Percentiles rank a stretch among this genome's conserved stretches.
Conservation (phyloP, 768 basidiomycete genomes). For the Panellus pusillus region DNA sequence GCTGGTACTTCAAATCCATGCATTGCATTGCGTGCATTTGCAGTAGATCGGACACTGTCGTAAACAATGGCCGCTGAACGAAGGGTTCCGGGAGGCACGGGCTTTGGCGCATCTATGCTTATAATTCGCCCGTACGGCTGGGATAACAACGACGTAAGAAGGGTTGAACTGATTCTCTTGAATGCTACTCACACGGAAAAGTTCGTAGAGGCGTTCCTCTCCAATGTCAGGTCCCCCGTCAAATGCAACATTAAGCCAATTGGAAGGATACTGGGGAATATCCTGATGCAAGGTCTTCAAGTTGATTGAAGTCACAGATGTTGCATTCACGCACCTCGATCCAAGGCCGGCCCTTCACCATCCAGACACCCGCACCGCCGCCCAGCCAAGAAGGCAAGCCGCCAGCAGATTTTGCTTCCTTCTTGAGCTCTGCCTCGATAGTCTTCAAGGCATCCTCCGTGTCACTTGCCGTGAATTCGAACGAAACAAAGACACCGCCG, state of each 20-base stretch:
- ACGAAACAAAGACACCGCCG: conserved; percentile 82
- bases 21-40: conserved; percentile 79
- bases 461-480: conserved; percentile 50
- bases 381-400: conserved; percentile 68
- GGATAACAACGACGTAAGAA: background rate
- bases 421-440: conserved; percentile 51
- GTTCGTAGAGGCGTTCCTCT: conserved; percentile 75
- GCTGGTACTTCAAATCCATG: conserved; percentile 54
- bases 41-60: conserved; percentile 62
- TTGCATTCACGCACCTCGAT: conserved; percentile 55
- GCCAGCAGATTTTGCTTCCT: conserved; percentile 46
- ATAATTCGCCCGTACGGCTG: conserved; percentile 83
- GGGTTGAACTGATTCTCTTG: background rate
- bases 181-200: conserved; percentile 63
- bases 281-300: conserved; percentile 50
- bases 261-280: conserved; percentile 78
- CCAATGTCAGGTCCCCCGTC: conserved; percentile 80
- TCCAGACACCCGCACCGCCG: conserved; percentile 55
- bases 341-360: conserved; percentile 81
- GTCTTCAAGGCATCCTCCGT: conserved; percentile 40
- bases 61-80: conserved; percentile 69
- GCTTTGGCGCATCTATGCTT: conserved; percentile 59
- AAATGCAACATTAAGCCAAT: conserved; percentile 73
- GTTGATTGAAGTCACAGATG: background rate
- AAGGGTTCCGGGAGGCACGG: conserved; percentile 63